phyloP scores from a whole-genome alignment of 192 early-diverging fungal species.

The Backusella morwellensis region DNA sequence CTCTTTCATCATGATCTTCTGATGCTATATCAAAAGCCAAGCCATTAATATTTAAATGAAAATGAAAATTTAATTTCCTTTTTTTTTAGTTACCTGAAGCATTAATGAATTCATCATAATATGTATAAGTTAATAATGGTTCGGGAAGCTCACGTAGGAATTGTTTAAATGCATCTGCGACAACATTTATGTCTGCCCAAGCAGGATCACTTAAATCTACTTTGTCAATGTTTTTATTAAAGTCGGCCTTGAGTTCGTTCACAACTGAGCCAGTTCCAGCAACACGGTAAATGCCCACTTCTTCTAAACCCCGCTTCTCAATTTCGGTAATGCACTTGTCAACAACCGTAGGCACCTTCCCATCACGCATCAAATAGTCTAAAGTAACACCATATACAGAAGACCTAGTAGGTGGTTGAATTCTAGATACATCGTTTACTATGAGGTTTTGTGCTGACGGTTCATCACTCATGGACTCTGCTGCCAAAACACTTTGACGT shows the following conservation, averaged over 20 bases:
- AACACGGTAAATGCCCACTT: slow-evolving; percentile 75
- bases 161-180: slow-evolving; percentile 90
- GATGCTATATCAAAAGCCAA: slow-evolving; percentile 33
- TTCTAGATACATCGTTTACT: not conserved
- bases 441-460: not conserved
- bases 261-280: slow-evolving; percentile 65
- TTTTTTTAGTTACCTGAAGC: slow-evolving; percentile 48
- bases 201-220: slow-evolving; percentile 58
- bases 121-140: slow-evolving; percentile 81
- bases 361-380: slow-evolving; percentile 55
- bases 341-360: slow-evolving; percentile 55
- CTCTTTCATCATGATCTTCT: slow-evolving; percentile 70
- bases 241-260: slow-evolving; percentile 52
- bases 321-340: slow-evolving; percentile 73
- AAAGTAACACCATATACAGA: slow-evolving; percentile 64
- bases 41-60: slow-evolving; percentile 4
- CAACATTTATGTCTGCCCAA: slow-evolving; percentile 75
- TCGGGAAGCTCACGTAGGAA: slow-evolving; percentile 95
- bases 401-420: not conserved
- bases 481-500: slow-evolving; percentile 64
- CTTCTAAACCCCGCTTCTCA: slow-evolving; percentile 68
- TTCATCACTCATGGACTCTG: slow-evolving; percentile 37
- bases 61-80: not conserved
- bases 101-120: slow-evolving; percentile 82
- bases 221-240: slow-evolving; percentile 52